Conservation (phyloP, 768 basidiomycete species). For the Termitomyces heimii region DNA sequence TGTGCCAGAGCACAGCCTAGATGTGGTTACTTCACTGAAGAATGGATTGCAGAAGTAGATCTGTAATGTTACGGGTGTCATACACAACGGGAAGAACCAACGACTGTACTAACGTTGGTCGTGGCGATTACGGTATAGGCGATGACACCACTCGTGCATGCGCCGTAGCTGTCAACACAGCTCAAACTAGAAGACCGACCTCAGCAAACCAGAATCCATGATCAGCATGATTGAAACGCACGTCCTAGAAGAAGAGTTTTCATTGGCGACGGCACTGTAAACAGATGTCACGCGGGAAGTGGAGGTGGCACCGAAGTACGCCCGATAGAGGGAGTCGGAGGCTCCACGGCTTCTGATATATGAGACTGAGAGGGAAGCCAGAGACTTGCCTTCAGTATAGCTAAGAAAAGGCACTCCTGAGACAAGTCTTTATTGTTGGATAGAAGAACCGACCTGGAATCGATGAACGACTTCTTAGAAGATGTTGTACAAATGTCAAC, state of each 20-base stretch:
- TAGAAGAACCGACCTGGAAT: slow-evolving; percentile 23
- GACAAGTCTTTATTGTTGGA: background rate
- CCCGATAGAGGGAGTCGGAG: slow-evolving; percentile 28
- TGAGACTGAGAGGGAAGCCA: slow-evolving; percentile 25
- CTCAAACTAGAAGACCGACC: slow-evolving; percentile 23
- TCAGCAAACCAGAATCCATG: background rate
- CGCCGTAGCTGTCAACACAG: slow-evolving; percentile 34
- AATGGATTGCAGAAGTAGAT: slow-evolving; percentile 44
- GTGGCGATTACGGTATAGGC: slow-evolving; percentile 40
- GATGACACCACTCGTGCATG: slow-evolving; percentile 32
- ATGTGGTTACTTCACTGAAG: slow-evolving; percentile 36
- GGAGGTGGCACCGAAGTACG: slow-evolving; percentile 34
- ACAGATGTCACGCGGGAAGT: slow-evolving; percentile 28
- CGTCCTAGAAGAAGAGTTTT: slow-evolving; percentile 34
- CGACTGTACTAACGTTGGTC: slow-evolving; percentile 28
- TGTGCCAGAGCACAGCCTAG: slow-evolving; percentile 35
- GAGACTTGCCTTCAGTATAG: slow-evolving; percentile 34
- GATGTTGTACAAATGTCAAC: slow-evolving; percentile 29
- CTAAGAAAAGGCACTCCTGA: slow-evolving; percentile 8
- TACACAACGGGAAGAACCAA: background rate
- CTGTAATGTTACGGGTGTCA: slow-evolving; percentile 11
- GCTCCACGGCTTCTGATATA: slow-evolving; percentile 33
- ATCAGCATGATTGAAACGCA: slow-evolving; percentile 12
- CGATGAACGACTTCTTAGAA: slow-evolving; percentile 31
- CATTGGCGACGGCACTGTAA: slow-evolving; percentile 32